A percentile compares a stretch with the other conserved stretches of the same genome.
These are phyloP conservation scores for Hymenoscyphus fructigenus DNA, from an alignment of 2,329 filamentous ascomycete genomes.

Conservation along the genomic window DNA sequence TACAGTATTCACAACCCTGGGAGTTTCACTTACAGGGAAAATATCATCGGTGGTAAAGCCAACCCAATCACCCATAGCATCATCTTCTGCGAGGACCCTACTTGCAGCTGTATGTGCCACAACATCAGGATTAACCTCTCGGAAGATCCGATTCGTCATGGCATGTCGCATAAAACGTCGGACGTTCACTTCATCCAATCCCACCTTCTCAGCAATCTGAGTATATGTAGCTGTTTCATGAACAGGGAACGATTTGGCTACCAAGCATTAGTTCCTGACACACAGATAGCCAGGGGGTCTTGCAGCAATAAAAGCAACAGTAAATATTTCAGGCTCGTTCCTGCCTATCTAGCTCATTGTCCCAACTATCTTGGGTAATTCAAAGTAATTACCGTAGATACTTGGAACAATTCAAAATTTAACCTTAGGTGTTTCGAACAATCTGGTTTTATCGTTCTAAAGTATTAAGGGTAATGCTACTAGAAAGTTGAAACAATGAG, in stretches of 20 bases:
- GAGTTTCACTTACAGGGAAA: slow-evolving; percentile 32
- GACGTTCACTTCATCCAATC: slow-evolving; percentile 50
- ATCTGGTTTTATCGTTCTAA: no score
- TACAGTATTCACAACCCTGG: background rate
- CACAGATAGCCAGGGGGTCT: no score
- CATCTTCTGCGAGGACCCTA: slow-evolving; percentile 49
- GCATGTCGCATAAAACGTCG: slow-evolving; percentile 53
- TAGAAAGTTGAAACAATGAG: no score
- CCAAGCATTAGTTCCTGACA: slow-evolving; percentile 15
- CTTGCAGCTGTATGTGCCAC: slow-evolving; percentile 58
- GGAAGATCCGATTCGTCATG: slow-evolving; percentile 58
- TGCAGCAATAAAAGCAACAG: no score
- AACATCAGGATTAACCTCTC: slow-evolving; percentile 48
- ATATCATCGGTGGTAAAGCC: slow-evolving; percentile 55
- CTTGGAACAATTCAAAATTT: no score
- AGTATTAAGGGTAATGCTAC: no score
- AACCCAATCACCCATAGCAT: slow-evolving; percentile 52
- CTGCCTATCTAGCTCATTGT: no score
- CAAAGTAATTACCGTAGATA: no score
- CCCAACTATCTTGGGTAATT: no score
- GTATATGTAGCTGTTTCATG: slow-evolving; percentile 45
- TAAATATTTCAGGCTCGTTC: no score
- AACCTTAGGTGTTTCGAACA: no score
- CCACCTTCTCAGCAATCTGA: slow-evolving; percentile 47
- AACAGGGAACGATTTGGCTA: slow-evolving; percentile 52